Evolutionary conservation across 257 asterid species (phyloP).

Genomic region (Plantago major): DNA sequence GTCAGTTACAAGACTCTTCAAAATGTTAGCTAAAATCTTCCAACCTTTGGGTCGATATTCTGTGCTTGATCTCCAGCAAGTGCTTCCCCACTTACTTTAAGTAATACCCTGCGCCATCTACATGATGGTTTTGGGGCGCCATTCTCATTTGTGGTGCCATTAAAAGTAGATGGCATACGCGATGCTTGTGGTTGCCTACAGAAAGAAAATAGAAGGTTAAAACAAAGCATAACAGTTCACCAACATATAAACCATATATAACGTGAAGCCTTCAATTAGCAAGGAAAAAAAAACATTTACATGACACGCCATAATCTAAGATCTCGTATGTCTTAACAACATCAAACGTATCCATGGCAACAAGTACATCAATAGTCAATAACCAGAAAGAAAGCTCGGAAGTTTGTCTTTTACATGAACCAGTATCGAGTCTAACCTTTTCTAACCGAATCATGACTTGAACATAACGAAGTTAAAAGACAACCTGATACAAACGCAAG

Average conservation of each 20-base stretch:
- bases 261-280: neutral
- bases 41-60: conserved; percentile 94
- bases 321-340: no score
- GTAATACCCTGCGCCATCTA: conserved; percentile 94
- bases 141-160: conserved; percentile 45
- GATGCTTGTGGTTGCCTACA: conserved; percentile 50
- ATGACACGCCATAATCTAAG: no score
- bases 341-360: no score
- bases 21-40: conserved; percentile 12
- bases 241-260: conserved; percentile 1
- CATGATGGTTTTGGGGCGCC: conserved; percentile 39
- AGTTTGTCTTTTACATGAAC: no score
- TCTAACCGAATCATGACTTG: no score
- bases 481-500: no score
- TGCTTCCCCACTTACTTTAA: conserved; percentile 99
- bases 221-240: no score
- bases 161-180: conserved; percentile 48
- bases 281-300: neutral
- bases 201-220: neutral
- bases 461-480: no score
- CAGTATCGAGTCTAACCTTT: no score
- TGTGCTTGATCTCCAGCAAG: conserved; percentile 93
- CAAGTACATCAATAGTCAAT: no score
- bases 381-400: no score
- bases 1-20: neutral